These are phyloP conservation scores for Verbena officinalis DNA, from an alignment of 257 asterid species.

Conservation along the genomic window DNA sequence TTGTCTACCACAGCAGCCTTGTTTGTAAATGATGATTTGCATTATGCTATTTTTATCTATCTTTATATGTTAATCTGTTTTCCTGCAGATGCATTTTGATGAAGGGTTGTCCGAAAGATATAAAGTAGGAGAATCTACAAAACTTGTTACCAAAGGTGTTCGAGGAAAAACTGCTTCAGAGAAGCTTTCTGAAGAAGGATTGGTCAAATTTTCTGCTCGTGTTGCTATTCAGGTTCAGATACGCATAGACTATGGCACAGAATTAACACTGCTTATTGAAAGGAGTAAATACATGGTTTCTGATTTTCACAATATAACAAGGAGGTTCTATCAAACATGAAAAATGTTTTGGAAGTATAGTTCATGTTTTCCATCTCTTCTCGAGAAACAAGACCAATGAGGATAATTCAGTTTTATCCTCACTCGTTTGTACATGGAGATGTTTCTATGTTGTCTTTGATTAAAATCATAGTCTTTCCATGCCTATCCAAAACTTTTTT, in stretches of 20 bases:
- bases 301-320: conserved; percentile 2
- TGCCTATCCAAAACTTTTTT: conserved; percentile 16
- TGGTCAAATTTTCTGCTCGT: conserved; percentile 88
- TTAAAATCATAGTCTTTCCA: conserved; percentile 15
- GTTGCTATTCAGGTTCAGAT: conserved; percentile 76
- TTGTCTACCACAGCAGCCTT: conserved; percentile 8
- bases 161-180: conserved; percentile 88
- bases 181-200: conserved; percentile 93
- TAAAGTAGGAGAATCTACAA: conserved; percentile 73
- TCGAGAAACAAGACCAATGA: background rate
- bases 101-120: conserved; percentile 85
- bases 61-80: conserved; percentile 24
- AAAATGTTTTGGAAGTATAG: background rate
- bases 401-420: background rate
- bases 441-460: background rate
- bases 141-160: conserved; percentile 73
- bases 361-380: no score
- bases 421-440: conserved; percentile 1
- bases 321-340: conserved; percentile 3
- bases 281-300: background rate
- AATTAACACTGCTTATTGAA: conserved; percentile 21
- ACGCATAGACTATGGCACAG: conserved; percentile 10
- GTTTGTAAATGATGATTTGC: background rate
- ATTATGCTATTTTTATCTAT: conserved; percentile 21
- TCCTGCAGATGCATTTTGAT: conserved; percentile 83